phyloP scores from a whole-genome alignment of 2,329 filamentous ascomycete species.

The Aspergillus hortae region DNA sequence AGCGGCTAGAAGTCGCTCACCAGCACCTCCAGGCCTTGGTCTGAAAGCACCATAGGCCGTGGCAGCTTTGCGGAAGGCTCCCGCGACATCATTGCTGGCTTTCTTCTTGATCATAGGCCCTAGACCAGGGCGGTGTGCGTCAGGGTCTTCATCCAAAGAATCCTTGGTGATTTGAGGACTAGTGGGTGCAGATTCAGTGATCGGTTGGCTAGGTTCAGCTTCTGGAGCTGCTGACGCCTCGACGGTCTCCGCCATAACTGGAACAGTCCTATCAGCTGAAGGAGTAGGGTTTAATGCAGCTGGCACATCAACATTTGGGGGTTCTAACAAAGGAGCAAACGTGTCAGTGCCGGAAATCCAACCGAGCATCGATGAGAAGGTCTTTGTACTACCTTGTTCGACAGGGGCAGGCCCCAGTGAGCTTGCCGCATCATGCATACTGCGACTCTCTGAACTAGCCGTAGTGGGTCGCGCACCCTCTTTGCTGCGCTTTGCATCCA shows the following conservation, averaged over 20 bases:
- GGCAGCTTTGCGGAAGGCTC: constrained; percentile 75
- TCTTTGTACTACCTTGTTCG: constrained; percentile 27
- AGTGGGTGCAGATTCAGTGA: constrained; percentile 7
- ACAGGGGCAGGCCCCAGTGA: constrained; percentile 28
- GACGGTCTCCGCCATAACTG: constrained; percentile 6
- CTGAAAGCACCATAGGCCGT: constrained; percentile 72
- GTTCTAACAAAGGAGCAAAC: constrained; percentile 13
- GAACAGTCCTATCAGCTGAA: constrained; percentile 8
- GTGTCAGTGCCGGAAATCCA: constrained; percentile 30
- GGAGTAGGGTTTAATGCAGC: constrained; percentile 21
- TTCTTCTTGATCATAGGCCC: constrained; percentile 89
- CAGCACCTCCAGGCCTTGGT: constrained; percentile 81
- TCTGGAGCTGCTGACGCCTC: constrained; percentile 8
- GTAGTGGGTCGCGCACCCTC: constrained; percentile 30
- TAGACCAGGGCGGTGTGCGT: constrained; percentile 66
- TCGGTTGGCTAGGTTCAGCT: constrained; percentile 7
- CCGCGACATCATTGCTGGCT: constrained; percentile 67
- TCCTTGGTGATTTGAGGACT: constrained; percentile 13
- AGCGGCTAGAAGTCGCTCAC: constrained; percentile 67
- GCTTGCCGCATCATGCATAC: constrained; percentile 19
- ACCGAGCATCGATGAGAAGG: constrained; percentile 32
- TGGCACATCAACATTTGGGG: constrained; percentile 17
- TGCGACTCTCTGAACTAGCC: constrained; percentile 24
- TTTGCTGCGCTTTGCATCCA: constrained; percentile 18
- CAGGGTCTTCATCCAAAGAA: constrained; percentile 46